A percentile compares a stretch with the other conserved stretches of the same genome.
These are phyloP conservation scores for Pyrus hybrid DNA, from an alignment of 331 rosid genomes.

Conservation along the genomic window DNA sequence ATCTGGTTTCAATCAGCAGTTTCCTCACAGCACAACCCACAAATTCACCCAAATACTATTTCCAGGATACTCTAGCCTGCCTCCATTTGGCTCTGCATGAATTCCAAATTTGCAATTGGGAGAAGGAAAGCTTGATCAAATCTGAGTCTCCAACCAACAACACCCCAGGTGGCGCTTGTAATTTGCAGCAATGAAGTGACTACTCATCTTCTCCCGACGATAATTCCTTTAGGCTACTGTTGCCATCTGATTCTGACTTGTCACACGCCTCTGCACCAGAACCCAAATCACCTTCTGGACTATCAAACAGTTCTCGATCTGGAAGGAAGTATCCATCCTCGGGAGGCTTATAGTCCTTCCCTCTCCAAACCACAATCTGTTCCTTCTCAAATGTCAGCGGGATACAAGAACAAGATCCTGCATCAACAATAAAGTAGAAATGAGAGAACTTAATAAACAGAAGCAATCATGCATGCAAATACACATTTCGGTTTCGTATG, in stretches of 20 bases:
- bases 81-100: neutral
- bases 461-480: neutral
- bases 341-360: constrained; percentile 46
- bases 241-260: neutral
- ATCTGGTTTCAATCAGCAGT: too few species aligned
- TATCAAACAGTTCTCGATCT: constrained; percentile 38
- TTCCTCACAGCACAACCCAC: too few species aligned
- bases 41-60: neutral
- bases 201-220: neutral
- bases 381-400: constrained; percentile 83
- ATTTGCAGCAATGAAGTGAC: constrained; percentile 8
- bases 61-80: neutral
- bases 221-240: constrained; percentile 9
- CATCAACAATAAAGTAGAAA: constrained; percentile 6
- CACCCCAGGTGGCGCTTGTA: neutral
- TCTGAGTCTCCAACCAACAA: neutral
- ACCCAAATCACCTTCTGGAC: constrained; percentile 15
- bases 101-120: neutral
- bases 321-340: constrained; percentile 34
- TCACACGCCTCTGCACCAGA: constrained; percentile 3
- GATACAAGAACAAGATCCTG: constrained; percentile 86
- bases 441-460: neutral
- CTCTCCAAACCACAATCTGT: constrained; percentile 87
- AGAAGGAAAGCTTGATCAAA: constrained; percentile 11
- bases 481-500: neutral